Percentiles rank a stretch among this genome's conserved stretches.
phyloP scores from a whole-genome alignment of 345 rosid genomes.

The Acer yangbiense region DNA sequence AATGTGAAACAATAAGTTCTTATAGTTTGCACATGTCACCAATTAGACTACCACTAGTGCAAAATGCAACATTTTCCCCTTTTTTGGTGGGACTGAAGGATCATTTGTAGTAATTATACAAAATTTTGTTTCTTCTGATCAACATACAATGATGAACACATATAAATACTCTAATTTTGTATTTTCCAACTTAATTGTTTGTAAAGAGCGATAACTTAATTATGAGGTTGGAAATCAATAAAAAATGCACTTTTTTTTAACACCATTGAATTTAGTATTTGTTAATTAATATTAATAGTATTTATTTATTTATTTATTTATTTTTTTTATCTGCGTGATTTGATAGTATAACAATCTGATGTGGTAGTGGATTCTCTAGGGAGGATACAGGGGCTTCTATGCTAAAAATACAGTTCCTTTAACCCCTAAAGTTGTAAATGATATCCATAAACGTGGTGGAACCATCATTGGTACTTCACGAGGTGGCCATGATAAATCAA shows the following conservation, averaged over 20 bases:
- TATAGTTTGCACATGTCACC: background rate
- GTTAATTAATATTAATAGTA: background rate
- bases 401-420: slow-evolving; percentile 70
- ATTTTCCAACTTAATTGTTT: background rate
- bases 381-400: slow-evolving; percentile 93
- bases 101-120: background rate
- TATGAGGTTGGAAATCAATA: background rate
- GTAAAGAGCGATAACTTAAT: background rate
- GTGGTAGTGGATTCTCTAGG: slow-evolving; percentile 40
- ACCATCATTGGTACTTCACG: slow-evolving; percentile 84
- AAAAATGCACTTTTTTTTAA: background rate
- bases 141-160: background rate
- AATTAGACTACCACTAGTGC: background rate
- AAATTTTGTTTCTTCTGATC: background rate
- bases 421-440: slow-evolving; percentile 73
- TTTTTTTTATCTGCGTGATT: background rate
- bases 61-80: background rate
- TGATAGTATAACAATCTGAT: background rate
- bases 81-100: background rate
- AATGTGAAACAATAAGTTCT: background rate
- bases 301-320: no score
- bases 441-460: slow-evolving; percentile 93
- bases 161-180: background rate
- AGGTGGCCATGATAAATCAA: slow-evolving; percentile 83
- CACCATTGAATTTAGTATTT: background rate